These are phyloP conservation scores for Fusarium pseudocircinatum DNA, from an alignment of 2,329 filamentous ascomycete genomes.

Conservation along the genomic window DNA sequence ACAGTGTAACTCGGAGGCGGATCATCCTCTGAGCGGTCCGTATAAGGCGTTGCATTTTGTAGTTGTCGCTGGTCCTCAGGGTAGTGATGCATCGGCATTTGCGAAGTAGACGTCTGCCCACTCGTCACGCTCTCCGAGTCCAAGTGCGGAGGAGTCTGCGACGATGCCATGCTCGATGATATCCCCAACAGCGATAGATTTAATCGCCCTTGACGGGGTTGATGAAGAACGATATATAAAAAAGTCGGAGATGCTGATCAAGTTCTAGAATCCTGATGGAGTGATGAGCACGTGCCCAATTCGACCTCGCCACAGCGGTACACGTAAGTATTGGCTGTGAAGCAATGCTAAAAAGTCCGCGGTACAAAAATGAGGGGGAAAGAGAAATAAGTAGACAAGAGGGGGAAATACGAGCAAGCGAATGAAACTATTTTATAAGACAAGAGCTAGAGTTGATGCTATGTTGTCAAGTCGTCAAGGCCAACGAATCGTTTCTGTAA, in stretches of 20 bases:
- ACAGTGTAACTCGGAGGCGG: conserved; percentile 36
- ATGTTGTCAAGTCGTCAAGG: conserved; percentile 28
- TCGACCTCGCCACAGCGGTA: conserved; percentile 27
- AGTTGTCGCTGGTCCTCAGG: conserved; percentile 26
- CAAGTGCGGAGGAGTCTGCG: conserved; percentile 17
- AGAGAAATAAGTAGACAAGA: neutral
- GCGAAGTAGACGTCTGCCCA: conserved; percentile 25
- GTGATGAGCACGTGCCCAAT: conserved; percentile 30
- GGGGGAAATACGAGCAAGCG: neutral
- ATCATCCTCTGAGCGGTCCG: conserved; percentile 21
- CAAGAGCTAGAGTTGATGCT: neutral
- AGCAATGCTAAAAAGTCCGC: neutral
- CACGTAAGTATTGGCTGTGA: conserved; percentile 16
- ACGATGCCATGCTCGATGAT: conserved; percentile 12
- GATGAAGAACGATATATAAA: neutral
- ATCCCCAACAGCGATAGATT: neutral
- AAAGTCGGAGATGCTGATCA: conserved; percentile 13
- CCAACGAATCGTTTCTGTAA: conserved; percentile 21
- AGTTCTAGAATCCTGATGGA: conserved; percentile 12
- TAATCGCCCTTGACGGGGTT: conserved; percentile 7
- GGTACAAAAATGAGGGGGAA: neutral
- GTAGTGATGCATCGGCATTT: conserved; percentile 33
- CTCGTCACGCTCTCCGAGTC: conserved; percentile 26
- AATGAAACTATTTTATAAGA: neutral
- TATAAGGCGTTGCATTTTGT: conserved; percentile 9